Evolutionary conservation across 352 stramenopile genomes (phyloP), one percentile per base, ranked within the genome.

Genomic region (Globisporangium okanoganense): DNA sequence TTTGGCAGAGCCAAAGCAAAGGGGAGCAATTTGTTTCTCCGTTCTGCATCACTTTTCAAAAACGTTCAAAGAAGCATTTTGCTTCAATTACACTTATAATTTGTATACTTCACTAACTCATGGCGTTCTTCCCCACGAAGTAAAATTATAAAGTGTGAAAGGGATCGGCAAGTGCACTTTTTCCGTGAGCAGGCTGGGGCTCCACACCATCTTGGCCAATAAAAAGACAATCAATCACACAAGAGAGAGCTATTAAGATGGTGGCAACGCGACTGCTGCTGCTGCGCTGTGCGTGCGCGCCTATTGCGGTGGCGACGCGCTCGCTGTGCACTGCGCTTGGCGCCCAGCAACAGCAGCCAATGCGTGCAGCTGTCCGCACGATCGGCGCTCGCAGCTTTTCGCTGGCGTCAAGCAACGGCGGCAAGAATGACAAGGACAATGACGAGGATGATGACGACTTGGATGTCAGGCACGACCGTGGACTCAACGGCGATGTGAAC

Each of bases 401-500:
- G 58, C 25, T 55, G n/a, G 14, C 36, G 18, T 10, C 25, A 24
- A 33, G 38, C n/a, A 20, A 54, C 33, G 53, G 57, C 22, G 38
- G 73, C 14, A 52, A 75, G 29, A 36, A 70, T 14, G 51, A 63
- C n/a, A 49, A 70, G 16, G 35, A 56, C 53, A 22, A 49, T 43
- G 56, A 73, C 9, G 55, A 71, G 27, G 41, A 36, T 27, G n/a
- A n/a, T n/a, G n/a, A 33, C 29, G 27, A 52, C n/a, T 2, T 49
- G 43, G 43, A 29, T 13, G 43, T n/a, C 18, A 12, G 16, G 16
- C 36, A 27, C 13, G 27, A 38, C 43, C n/a, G 41, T n/a, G 22
- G 35, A 9, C 20, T 50, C 16, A 64, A 64, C 47, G 36, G 64
- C 14, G 69, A 77, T 12, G 31, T 83, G 62, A 88, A 72, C 66